A percentile compares a stretch with the other conserved stretches of the same genome.
phyloP scores from a whole-genome alignment of 768 basidiomycete genomes.

The Russula ochroleuca region DNA sequence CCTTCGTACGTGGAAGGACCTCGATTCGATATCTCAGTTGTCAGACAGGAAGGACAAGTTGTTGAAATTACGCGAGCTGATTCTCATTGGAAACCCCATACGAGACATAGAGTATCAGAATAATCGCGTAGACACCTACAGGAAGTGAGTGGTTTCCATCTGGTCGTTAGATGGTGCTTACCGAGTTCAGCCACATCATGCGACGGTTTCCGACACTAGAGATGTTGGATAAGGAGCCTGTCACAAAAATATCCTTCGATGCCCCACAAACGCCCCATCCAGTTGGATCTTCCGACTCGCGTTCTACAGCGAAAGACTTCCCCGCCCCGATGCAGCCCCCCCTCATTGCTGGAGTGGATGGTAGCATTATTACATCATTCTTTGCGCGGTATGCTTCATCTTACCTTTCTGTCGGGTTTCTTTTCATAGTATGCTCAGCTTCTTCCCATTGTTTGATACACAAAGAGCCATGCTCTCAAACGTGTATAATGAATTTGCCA shows the following conservation, averaged over 20 bases:
- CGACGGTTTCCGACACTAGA: conserved; percentile 77
- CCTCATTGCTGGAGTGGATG: conserved; percentile 71
- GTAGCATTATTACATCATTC: conserved; percentile 66
- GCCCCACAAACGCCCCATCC: conserved; percentile 53
- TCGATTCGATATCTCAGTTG: conserved; percentile 61
- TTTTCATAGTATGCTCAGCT: conserved; percentile 43
- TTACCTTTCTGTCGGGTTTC: neutral
- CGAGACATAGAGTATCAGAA: conserved; percentile 55
- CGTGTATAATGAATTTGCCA: conserved; percentile 81
- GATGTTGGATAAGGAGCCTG: conserved; percentile 78
- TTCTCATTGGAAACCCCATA: conserved; percentile 73
- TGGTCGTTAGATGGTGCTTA: conserved; percentile 13
- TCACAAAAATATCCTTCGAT: conserved; percentile 78
- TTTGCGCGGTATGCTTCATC: conserved; percentile 57
- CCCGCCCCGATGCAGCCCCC: conserved; percentile 70
- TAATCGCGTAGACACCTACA: conserved; percentile 59
- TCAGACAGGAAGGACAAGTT: conserved; percentile 57
- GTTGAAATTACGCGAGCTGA: conserved; percentile 62
- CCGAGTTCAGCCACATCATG: conserved; percentile 59
- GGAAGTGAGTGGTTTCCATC: conserved; percentile 46
- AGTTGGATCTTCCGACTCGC: conserved; percentile 36
- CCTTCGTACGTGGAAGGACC: conserved; percentile 62
- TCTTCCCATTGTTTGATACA: conserved; percentile 79
- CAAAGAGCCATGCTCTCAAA: conserved; percentile 62
- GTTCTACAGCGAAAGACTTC: conserved; percentile 63